Percentiles rank a stretch among this genome's conserved stretches.
These are phyloP conservation scores for Spergularia azorica DNA, from an alignment of 179 eudicot genomes.

Conservation along the genomic window DNA sequence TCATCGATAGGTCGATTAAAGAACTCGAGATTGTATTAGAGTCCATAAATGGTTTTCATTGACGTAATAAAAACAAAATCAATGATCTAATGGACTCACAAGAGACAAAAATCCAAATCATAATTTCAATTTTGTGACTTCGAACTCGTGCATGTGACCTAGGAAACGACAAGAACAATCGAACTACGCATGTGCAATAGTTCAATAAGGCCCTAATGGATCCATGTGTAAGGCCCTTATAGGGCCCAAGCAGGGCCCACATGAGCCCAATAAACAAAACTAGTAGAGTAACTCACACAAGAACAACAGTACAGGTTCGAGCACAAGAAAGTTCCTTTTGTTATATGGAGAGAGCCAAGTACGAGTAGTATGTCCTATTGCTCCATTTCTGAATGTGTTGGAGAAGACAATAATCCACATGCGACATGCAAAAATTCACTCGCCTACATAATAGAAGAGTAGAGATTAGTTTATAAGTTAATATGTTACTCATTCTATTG, in stretches of 20 bases:
- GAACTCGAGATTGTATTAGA: too few relatives aligned
- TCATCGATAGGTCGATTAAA: too few relatives aligned
- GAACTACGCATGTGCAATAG: conserved; percentile 4
- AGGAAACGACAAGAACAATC: not conserved
- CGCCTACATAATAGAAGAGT: too few relatives aligned
- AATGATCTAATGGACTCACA: not conserved
- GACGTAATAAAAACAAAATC: not conserved
- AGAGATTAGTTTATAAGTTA: too few relatives aligned
- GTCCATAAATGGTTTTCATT: too few relatives aligned
- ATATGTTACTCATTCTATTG: too few relatives aligned
- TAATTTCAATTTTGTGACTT: not conserved
- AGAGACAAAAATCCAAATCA: not conserved
- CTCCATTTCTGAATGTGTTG: too few relatives aligned
- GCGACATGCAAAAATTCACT: too few relatives aligned
- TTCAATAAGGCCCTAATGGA: not conserved
- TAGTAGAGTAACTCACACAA: not conserved
- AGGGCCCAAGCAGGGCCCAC: not conserved
- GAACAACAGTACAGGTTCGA: not conserved
- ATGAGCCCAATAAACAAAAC: not conserved
- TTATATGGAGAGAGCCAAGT: too few relatives aligned
- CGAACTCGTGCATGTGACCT: conserved; percentile 16
- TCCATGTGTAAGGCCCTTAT: not conserved
- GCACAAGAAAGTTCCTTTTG: not conserved
- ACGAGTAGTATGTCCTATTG: too few relatives aligned
- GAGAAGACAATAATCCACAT: too few relatives aligned